Conservation (phyloP, 1,284 basidiomycete species). For the Uromyces viciae-fabae region DNA sequence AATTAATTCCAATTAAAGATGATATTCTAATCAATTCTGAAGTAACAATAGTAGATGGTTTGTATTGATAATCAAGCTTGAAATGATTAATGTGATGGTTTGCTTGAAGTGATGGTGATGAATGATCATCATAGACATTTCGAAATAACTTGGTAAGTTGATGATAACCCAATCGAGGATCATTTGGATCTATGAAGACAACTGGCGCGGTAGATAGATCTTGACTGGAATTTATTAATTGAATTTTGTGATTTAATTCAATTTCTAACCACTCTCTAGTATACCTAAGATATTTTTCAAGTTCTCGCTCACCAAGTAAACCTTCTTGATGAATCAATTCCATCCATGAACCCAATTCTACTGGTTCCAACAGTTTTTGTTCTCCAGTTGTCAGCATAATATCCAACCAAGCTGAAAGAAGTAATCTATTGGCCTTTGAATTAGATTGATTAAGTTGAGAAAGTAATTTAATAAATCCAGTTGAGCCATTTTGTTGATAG, state of each 20-base stretch:
- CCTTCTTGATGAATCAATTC: background rate
- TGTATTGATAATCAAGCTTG: too few relatives aligned
- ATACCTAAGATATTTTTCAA: slow-evolving; percentile 28
- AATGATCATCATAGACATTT: slow-evolving; percentile 11
- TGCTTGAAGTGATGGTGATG: background rate
- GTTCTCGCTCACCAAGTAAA: slow-evolving; percentile 19
- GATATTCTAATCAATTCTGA: slow-evolving; percentile 28
- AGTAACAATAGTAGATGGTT: slow-evolving; percentile 15
- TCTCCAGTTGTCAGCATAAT: background rate
- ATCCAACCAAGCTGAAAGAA: slow-evolving; percentile 23
- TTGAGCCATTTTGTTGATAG: background rate
- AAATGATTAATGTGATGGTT: background rate
- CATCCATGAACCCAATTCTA: background rate
- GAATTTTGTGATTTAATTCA: background rate
- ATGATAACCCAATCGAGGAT: slow-evolving; percentile 7
- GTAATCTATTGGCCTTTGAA: background rate
- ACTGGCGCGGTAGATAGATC: background rate
- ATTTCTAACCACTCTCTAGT: slow-evolving; percentile 34
- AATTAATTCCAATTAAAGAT: slow-evolving; percentile 1
- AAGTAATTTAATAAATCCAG: background rate
- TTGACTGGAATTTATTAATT: background rate
- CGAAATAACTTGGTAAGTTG: background rate
- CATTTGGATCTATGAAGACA: background rate
- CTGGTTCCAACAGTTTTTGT: background rate
- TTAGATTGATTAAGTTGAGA: background rate